Evolutionary conservation across 2,329 filamentous ascomycete species (phyloP).

Genomic region (Talaromyces sp.): DNA sequence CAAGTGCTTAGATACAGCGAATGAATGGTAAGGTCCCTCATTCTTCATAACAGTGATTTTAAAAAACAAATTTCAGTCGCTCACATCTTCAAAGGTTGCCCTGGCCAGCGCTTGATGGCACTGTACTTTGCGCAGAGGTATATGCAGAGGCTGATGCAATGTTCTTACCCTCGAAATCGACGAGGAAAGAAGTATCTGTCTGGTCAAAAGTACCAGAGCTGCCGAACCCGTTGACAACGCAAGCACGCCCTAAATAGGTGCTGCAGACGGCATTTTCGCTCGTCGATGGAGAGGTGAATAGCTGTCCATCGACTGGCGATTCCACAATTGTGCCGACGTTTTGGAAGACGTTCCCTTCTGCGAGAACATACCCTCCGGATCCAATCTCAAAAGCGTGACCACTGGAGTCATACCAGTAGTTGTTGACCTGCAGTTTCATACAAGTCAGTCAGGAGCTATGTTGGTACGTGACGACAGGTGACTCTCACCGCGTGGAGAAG

Average conservation of each 20-base stretch:
- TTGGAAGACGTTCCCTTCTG: conserved; percentile 56
- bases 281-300: conserved; percentile 32
- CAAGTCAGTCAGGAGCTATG: background rate
- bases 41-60: background rate
- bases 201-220: conserved; percentile 28
- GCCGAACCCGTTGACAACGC: conserved; percentile 48
- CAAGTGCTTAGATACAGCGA: background rate
- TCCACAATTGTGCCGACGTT: conserved; percentile 44
- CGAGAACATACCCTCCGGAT: conserved; percentile 42
- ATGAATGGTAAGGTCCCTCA: background rate
- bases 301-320: conserved; percentile 29
- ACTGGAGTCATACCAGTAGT: conserved; percentile 9
- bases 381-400: conserved; percentile 23
- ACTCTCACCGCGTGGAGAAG: conserved; percentile 47
- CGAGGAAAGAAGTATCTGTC: conserved; percentile 45
- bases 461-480: background rate
- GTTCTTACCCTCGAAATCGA: conserved; percentile 49
- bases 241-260: conserved; percentile 44
- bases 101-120: conserved; percentile 42
- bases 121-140: conserved; percentile 30
- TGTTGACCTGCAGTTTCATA: conserved; percentile 1
- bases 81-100: conserved; percentile 29
- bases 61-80: background rate
- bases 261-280: conserved; percentile 39
- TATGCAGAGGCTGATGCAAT: conserved; percentile 42